Evolutionary conservation across 2,329 filamentous ascomycete species (phyloP).

Genomic region (Claviceps maximensis): DNA sequence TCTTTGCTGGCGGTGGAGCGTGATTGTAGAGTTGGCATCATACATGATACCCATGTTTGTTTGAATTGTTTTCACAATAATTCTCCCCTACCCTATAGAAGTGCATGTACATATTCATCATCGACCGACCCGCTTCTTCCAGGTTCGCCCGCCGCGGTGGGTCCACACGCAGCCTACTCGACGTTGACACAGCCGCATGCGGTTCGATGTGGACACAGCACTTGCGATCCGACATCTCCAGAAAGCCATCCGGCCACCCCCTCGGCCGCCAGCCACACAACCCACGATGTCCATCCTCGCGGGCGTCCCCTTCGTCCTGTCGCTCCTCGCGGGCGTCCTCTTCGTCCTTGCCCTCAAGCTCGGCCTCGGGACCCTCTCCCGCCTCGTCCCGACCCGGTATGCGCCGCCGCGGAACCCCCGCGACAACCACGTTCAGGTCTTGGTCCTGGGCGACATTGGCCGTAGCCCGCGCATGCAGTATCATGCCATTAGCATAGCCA

Average conservation of each 20-base stretch:
- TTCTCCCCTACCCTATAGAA: too few relatives aligned
- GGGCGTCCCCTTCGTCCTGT: conserved; percentile 19
- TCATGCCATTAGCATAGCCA: conserved; percentile 83
- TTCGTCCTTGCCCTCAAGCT: conserved; percentile 19
- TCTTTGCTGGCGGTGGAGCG: neutral
- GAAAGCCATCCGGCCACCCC: neutral
- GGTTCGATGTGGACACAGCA: too few relatives aligned
- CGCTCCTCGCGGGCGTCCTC: conserved; percentile 21
- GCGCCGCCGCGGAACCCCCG: conserved; percentile 19
- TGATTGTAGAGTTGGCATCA: neutral
- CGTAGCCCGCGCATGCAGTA: conserved; percentile 97
- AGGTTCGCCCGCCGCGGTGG: neutral
- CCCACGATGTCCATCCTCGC: too few relatives aligned
- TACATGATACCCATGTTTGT: neutral
- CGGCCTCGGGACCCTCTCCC: conserved; percentile 8
- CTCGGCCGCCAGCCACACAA: neutral
- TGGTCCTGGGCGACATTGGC: conserved; percentile 91
- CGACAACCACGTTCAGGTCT: conserved; percentile 52
- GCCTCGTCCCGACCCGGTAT: conserved; percentile 21
- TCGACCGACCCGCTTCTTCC: neutral
- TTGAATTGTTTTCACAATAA: neutral
- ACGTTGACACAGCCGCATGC: too few relatives aligned
- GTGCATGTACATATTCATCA: too few relatives aligned
- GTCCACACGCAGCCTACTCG: too few relatives aligned
- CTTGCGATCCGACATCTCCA: too few relatives aligned